Base-by-base conservation (phyloP, 805 yeast species). In the Lipomyces starkeyi region DNA sequence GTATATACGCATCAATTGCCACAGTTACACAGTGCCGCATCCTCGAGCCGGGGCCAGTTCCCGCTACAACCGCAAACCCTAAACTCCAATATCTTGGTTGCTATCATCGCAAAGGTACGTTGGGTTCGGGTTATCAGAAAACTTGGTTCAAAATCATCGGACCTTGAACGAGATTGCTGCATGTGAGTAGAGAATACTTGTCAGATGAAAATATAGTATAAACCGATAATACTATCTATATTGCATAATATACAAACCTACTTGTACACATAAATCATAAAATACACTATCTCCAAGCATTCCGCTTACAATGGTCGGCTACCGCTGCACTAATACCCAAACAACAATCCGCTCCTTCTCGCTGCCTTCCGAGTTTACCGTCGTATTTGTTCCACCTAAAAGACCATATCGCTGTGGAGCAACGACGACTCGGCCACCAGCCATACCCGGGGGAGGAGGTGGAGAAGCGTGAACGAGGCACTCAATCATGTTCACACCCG, bases 401-500 rank as follows among this genome's bases (percentile, higher is more conserved):
- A 57, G 25, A 5, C 62, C 56, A n/a, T 58, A 59, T 40, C 67
- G 27, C 58, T 56, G 70, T 52, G 69, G 65, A 25, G 68, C 63
- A 4, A 61, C 66, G 3, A 62, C 63, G 29, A 34, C 64, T 1
- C 40, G 56, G 35, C 62, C 34, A 20, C 64, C 61, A 7, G 58
- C 66, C 22, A 25, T 49, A 20, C 66, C 47, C 34, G 58, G 47
- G 13, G 58, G 34, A 20, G 65, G 61, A 20, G 64, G 32, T 43
- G 69, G 61, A 22, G 72, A 60, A n/a, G 72, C 72, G 57, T 69
- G 72, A 22, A 69, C 71, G 2, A 69, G 65, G n/a, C 72, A 69
- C 57, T 69, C 72, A 17, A 69, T 60, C 58, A 68, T 63, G 55
- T 69, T 69, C 20, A 69, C 67, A 14, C 72, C 72, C 14, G 67